Evolutionary conservation across 306 rosid genomes (phyloP).

Genomic region (Inga oerstediana): DNA sequence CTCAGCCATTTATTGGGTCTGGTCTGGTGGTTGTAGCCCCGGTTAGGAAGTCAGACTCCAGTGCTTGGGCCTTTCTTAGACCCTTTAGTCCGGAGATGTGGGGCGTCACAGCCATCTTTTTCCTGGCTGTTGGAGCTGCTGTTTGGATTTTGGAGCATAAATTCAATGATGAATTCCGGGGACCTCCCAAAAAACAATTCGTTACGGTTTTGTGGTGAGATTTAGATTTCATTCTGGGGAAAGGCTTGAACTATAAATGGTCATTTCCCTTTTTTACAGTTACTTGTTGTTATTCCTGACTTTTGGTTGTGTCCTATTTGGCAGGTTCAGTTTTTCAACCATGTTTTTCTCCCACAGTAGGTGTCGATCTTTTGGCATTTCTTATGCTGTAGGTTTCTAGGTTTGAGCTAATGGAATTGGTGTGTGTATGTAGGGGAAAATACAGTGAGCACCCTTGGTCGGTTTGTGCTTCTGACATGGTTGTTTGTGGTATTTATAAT

Average conservation of each 20-base stretch:
- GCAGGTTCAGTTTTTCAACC: slow-evolving; percentile 89
- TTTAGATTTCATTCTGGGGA: background rate
- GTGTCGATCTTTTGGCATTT: slow-evolving; percentile 39
- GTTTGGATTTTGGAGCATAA: slow-evolving; percentile 98
- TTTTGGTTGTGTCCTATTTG: background rate
- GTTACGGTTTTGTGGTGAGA: slow-evolving; percentile 78
- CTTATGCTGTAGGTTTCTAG: slow-evolving; percentile 14
- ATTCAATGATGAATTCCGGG: slow-evolving; percentile 85
- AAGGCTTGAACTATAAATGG: too few relatives aligned
- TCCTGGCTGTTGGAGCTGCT: slow-evolving; percentile 76
- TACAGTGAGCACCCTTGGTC: slow-evolving; percentile 90
- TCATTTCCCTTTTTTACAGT: too few relatives aligned
- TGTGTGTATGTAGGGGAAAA: slow-evolving; percentile 67
- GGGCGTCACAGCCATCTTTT: slow-evolving; percentile 71
- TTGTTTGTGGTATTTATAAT: slow-evolving; percentile 91
- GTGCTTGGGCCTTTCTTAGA: slow-evolving; percentile 84
- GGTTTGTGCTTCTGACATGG: slow-evolving; percentile 84
- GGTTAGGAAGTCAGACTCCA: slow-evolving; percentile 52
- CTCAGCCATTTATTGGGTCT: slow-evolving; percentile 91
- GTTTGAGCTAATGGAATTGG: slow-evolving; percentile 26
- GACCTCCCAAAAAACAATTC: slow-evolving; percentile 84
- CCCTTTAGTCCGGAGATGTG: slow-evolving; percentile 83
- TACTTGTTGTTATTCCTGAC: background rate
- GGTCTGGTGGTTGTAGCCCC: slow-evolving; percentile 93
- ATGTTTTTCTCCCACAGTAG: slow-evolving; percentile 89